A percentile compares a stretch with the other conserved stretches of the same genome.
Evolutionary conservation across 768 basidiomycete species (phyloP).

Genomic region (Lactarius pseudohatsudake): DNA sequence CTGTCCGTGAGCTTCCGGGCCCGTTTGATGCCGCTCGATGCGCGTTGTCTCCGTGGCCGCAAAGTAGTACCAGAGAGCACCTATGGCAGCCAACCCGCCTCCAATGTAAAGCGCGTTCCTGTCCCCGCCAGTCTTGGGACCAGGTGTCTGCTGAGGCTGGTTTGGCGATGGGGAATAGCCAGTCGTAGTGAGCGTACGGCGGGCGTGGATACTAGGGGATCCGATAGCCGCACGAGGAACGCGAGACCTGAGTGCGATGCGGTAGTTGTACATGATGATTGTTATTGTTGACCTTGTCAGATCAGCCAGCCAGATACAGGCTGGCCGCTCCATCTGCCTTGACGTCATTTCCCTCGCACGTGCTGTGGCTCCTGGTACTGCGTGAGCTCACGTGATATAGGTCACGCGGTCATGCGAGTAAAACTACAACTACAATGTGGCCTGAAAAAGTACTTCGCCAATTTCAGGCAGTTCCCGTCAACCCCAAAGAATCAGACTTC

Average conservation of each 20-base stretch:
- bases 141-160: neutral
- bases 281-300: neutral
- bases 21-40: slow-evolving; percentile 1
- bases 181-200: slow-evolving; percentile 14
- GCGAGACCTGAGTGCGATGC: slow-evolving; percentile 12
- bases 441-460: neutral
- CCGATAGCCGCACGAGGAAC: neutral
- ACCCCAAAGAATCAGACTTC: neutral
- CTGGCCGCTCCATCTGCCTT: slow-evolving; percentile 35
- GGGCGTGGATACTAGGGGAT: neutral
- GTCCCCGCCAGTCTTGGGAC: neutral
- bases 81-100: slow-evolving; percentile 16
- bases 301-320: no score
- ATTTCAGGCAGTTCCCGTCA: neutral
- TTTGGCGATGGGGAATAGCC: slow-evolving; percentile 10
- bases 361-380: no score
- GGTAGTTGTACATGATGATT: neutral
- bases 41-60: neutral
- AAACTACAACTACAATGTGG: no score
- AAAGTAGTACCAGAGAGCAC: slow-evolving; percentile 27
- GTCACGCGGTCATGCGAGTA: no score
- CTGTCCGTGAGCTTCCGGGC: neutral
- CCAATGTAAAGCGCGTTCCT: slow-evolving; percentile 12
- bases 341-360: slow-evolving; percentile 34
- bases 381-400: no score